Conservation (phyloP, 1,284 basidiomycete species). For the Rugiboletus extremiorientalis region DNA sequence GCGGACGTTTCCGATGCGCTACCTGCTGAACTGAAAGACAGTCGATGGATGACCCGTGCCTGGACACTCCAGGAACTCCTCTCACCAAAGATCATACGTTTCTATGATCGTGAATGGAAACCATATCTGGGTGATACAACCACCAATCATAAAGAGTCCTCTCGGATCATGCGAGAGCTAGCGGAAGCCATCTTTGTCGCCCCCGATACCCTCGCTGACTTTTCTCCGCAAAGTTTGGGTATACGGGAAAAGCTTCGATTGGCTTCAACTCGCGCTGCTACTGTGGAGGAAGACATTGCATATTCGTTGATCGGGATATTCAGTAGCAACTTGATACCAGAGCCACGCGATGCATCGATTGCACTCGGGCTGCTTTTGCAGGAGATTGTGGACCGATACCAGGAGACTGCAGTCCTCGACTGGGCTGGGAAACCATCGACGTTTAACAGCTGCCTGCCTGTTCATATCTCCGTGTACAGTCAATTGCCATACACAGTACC, state of each 20-base stretch:
- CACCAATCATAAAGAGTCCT: conserved; percentile 10
- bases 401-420: conserved; percentile 12
- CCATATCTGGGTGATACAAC: background rate
- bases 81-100: conserved; percentile 7
- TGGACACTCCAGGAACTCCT: conserved; percentile 20
- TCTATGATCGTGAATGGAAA: conserved; percentile 15
- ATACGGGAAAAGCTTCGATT: conserved; percentile 10
- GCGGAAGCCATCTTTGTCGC: background rate
- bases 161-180: conserved; percentile 1
- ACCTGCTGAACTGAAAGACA: background rate
- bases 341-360: background rate
- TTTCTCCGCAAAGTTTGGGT: conserved; percentile 1
- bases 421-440: conserved; percentile 17
- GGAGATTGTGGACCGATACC: conserved; percentile 6
- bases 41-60: conserved; percentile 15
- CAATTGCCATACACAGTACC: background rate
- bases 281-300: conserved; percentile 7
- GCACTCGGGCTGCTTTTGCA: conserved; percentile 17
- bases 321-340: conserved; percentile 7
- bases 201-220: background rate
- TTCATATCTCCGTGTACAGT: conserved; percentile 9
- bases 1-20: conserved; percentile 3
- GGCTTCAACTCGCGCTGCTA: conserved; percentile 15
- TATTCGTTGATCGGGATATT: conserved; percentile 20
- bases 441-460: conserved; percentile 15